Base-by-base conservation (phyloP, 192 early-diverging fungal species). In the Umbelopsis ramanniana region DNA sequence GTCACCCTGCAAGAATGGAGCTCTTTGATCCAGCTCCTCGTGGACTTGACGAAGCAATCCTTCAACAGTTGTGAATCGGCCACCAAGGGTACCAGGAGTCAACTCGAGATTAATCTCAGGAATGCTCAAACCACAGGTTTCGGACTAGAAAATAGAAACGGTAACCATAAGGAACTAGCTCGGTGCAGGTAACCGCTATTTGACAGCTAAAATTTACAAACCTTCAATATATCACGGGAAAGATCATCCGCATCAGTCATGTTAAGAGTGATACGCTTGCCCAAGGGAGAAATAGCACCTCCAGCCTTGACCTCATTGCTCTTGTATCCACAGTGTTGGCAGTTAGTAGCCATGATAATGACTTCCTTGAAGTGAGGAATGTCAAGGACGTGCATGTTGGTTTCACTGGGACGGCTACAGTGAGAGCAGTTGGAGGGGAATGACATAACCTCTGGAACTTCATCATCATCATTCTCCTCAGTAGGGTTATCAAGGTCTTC, bases 321-420 rank as follows among this genome's bases (percentile, higher is more conserved):
- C 87, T 96, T 97, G 86, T 93, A 98, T 12, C 95, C 96, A 78
- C 96, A 98, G 24, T 48, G 22, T 17, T 97, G 94, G 82, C 96
- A 98, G 52, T 85, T 85, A 3, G 95, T 97, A 17, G 95, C 89
- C 96, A 97, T 97, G 73, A 98, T 93, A 53, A 98, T 90, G 14
- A 97, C 93, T 68, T 98, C 91, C 77, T 96, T 97, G 78, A 98
- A 98, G 73, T 98, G 95, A 46, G 96, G 96, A 73, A 97, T 96
- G 67, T 95, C 86, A 57, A 97, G 70, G 72, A 96, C 79, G 46
- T 96, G 93, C 95, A 97, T 96, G 52, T 91, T 94, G 57, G 95
- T 96, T 35, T 94, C 91, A 67, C 88, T 87, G 15, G 74, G 60
- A 35, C 89, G 88, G 46, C 87, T 90, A 84, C 95, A 97, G 38